Base-by-base conservation (phyloP, 805 yeast species). In the Spathaspora passalidarum region DNA sequence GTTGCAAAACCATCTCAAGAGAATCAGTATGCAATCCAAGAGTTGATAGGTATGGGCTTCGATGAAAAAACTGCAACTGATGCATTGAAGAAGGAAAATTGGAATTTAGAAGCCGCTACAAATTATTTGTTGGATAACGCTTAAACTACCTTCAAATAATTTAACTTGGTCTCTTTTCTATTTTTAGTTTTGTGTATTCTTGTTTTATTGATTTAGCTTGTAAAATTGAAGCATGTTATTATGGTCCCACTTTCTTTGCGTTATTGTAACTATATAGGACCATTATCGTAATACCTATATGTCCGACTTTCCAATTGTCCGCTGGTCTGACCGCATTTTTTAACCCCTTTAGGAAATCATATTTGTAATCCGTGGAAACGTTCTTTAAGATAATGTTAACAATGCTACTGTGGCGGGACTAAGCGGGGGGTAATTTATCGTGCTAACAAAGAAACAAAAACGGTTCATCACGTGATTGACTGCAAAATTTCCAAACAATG, bases 41-140 rank as follows among this genome's bases (percentile, higher is more conserved):
- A 91, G 62, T 71, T 91, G 51, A 80, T 82, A 18, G 90, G 91
- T 29, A 91, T 91, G 97, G 98, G 98, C 2, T 91, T 91, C 60
- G 77, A 81, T 14, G 75, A 77, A 51, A 71, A 73, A 0, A 83
- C 81, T 43, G 89, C 92, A 1, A 55, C 76, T 5, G 75, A 72
- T 9, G 97, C 97, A 5, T 72, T 91, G 46, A 73, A 80, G 54
- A 75, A 69, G 58, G 82, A 84, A 53, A 72, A 80, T 48, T 87
- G 92, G 88, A 80, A 86, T 57, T 65, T 90, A 46, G 90, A 84
- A 52, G 83, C 83, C 46, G 97, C 98, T n/a, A 87, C 96, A 1
- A 91, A 91, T 61, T 82, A 74, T 57, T 70, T 91, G 52, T 69
- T 90, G 52, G 97, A 90, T 59, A 74, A 81, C 49, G 87, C 88